Evolutionary conservation across 2,329 filamentous ascomycete genomes (phyloP).

Genomic region (Cladosporium sp.): DNA sequence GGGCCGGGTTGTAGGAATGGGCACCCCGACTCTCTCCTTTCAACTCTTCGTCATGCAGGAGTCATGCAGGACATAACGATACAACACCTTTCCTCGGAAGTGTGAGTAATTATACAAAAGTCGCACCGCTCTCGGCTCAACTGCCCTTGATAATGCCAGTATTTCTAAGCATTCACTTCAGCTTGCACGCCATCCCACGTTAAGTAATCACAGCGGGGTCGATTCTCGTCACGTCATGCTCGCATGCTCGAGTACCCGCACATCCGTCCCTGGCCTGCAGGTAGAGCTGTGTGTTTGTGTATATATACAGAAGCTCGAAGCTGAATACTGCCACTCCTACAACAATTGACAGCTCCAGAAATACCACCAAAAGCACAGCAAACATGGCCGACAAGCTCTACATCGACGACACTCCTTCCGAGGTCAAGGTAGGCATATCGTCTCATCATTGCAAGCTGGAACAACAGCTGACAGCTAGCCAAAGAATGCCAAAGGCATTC

Average conservation of each 20-base stretch:
- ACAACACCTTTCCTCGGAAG: not conserved
- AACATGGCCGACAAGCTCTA: slow-evolving; percentile 17
- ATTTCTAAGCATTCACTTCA: slow-evolving; percentile 9
- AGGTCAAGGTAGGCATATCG: slow-evolving; percentile 35
- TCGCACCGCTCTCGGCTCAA: not conserved
- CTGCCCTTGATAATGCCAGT: not conserved
- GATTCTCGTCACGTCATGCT: slow-evolving; percentile 12
- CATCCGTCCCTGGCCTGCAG: not conserved
- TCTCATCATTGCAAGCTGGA: not conserved
- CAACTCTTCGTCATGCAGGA: not conserved
- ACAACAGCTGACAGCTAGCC: not conserved
- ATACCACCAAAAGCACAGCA: not conserved
- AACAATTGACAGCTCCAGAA: not conserved
- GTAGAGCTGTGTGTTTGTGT: not conserved
- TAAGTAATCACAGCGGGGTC: slow-evolving; percentile 16
- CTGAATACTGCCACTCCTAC: not conserved
- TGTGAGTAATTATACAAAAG: not conserved
- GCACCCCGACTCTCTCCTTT: not conserved
- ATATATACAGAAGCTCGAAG: not conserved
- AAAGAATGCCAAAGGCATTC: slow-evolving; percentile 51
- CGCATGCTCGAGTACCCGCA: slow-evolving; percentile 1
- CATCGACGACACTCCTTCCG: slow-evolving; percentile 26
- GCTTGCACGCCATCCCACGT: slow-evolving; percentile 5
- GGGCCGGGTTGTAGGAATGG: not conserved
- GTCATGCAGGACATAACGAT: not conserved